Percentiles rank a stretch among this genome's conserved stretches.
Evolutionary conservation across 345 rosid species (phyloP).

Genomic region (Eucalyptus tenuipes): DNA sequence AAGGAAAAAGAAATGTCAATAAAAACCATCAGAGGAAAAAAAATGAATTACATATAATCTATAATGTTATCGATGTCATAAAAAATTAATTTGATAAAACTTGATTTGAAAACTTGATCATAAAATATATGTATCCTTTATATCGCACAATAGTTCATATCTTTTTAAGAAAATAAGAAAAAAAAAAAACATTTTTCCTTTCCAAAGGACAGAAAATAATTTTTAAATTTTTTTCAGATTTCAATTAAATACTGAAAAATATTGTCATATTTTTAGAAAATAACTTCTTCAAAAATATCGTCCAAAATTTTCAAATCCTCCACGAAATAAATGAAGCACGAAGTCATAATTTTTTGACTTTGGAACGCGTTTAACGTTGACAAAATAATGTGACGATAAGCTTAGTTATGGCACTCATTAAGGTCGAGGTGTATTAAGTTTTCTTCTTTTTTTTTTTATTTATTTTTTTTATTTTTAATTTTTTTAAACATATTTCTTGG

Average conservation of each 20-base stretch:
- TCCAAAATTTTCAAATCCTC: background rate
- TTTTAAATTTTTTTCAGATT: fast-evolving
- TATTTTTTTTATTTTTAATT: background rate
- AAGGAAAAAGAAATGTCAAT: background rate
- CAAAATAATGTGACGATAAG: background rate
- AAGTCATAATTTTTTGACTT: background rate
- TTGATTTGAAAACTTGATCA: background rate
- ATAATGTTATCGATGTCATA: background rate
- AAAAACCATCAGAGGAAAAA: background rate
- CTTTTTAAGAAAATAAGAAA: background rate
- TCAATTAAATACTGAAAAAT: background rate
- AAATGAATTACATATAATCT: background rate
- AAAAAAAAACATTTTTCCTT: background rate
- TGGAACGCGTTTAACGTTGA: background rate
- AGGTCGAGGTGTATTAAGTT: background rate
- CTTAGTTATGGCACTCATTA: background rate
- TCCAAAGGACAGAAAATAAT: fast-evolving
- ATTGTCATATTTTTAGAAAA: background rate
- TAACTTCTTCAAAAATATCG: background rate
- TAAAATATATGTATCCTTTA: background rate
- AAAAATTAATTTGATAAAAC: background rate
- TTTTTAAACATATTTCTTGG: background rate
- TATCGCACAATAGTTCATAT: background rate
- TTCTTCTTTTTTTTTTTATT: background rate
- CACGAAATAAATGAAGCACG: fast-evolving